These are phyloP conservation scores for Botryotinia narcissicola DNA, from an alignment of 2,329 filamentous ascomycete genomes.

Conservation along the genomic window DNA sequence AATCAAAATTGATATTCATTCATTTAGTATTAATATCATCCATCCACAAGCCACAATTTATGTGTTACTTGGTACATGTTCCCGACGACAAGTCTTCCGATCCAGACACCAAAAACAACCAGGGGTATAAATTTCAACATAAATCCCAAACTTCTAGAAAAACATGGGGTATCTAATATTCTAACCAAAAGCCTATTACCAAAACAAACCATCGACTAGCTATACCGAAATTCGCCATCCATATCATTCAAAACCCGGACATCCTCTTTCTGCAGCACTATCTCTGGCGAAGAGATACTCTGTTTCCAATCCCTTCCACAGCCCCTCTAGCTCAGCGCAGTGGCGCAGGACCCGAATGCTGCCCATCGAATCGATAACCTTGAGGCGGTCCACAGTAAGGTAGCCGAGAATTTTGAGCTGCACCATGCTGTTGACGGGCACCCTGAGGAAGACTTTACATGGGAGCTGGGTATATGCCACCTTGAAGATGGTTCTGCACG, in stretches of 20 bases:
- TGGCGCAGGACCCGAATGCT: background rate
- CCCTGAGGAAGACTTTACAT: background rate
- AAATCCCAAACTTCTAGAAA: background rate
- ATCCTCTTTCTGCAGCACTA: background rate
- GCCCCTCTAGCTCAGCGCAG: background rate
- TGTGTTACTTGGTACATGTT: background rate
- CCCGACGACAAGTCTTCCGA: background rate
- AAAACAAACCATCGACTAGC: background rate
- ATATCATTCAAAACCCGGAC: background rate
- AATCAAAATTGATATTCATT: background rate
- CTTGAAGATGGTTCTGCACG: background rate
- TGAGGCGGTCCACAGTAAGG: background rate
- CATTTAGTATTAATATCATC: background rate
- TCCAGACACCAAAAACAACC: background rate
- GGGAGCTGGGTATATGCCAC: background rate
- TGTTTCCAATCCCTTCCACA: fast-evolving
- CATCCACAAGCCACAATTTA: background rate
- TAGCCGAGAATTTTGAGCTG: fast-evolving
- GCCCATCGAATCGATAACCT: background rate
- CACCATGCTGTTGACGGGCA: background rate
- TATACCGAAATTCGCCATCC: background rate
- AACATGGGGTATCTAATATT: background rate
- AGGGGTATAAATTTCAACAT: background rate
- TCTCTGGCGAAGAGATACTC: fast-evolving
- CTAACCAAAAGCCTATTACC: background rate